Evolutionary conservation across 495 filamentous ascomycete genomes (phyloP), one percentile per base, ranked within the genome.

Genomic region (Polyplosphaeria fusca): DNA sequence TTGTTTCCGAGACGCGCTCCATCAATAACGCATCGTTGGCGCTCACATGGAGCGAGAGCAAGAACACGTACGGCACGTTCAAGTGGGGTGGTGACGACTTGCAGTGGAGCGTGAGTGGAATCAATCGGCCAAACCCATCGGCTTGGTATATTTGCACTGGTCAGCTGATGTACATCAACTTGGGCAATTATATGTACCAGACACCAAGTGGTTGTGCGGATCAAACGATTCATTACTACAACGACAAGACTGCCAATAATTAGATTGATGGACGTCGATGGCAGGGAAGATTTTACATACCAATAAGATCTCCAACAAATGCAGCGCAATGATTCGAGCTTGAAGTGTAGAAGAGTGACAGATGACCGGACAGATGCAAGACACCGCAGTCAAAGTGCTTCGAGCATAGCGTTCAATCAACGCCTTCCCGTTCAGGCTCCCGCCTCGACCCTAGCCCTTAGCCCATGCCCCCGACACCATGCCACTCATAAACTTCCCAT

Each of bases 111-210:
- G 71, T 68, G 1, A 55, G 77, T 13, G 73, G 67, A 25, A 64
- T 83, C 39, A 65, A 67, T 43, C 58, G 81, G 27, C 82, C 79
- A 63, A 85, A 85, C 61, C 50, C 68, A 20, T 76, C 72, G 0
- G 81, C 82, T 0, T 85, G 79, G 77, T 73, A 83, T 42, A 79
- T 82, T 49, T 84, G 82, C 51, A 66, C 66, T 47, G 66, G 70
- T 20, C 77, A 81, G 67, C 69, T 60, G 43, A 52, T 85, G 54
- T 83, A 76, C 54, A 74, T 83, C 64, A 85, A 84, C 52, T 74
- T 82, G 47, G 80, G 82, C 4, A 76, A 76, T n/a, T 84, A 83
- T 58, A 68, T 58, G 4, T 84, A 82, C 57, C 65, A 76, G 68
- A 84, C 79, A 5, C 82, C 81, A 2, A 62, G 63, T 14, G 82